phyloP scores from a whole-genome alignment of 1,284 basidiomycete genomes.

The Sphagnurus paluster region DNA sequence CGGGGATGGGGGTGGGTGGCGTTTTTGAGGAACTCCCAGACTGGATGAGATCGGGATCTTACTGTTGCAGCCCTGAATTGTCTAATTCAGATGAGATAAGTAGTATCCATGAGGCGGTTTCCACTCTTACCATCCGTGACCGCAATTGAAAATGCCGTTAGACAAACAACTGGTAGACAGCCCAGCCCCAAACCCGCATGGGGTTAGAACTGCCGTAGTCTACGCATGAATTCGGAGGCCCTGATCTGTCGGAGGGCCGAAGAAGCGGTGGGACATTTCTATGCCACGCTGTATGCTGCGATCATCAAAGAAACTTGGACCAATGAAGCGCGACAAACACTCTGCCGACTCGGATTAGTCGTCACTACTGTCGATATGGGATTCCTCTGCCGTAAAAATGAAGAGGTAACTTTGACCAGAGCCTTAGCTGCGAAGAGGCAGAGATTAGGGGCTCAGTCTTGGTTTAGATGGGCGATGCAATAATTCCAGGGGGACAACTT shows the following conservation, averaged over 20 bases:
- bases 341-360: too few species aligned
- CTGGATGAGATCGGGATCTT: constrained; percentile 36
- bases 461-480: too few species aligned
- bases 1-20: constrained; percentile 33
- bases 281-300: constrained; percentile 1
- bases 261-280: constrained; percentile 9
- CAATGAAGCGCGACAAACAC: too few species aligned
- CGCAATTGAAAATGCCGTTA: constrained; percentile 25
- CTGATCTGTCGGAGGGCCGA: constrained; percentile 24
- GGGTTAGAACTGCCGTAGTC: constrained; percentile 17
- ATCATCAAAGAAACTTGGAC: constrained; percentile 11
- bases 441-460: constrained; percentile 7
- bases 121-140: constrained; percentile 22
- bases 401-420: too few species aligned
- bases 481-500: constrained; percentile 19
- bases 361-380: too few species aligned
- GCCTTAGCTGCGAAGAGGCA: too few species aligned
- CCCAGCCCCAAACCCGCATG: constrained; percentile 17
- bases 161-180: constrained; percentile 19
- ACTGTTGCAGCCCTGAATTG: too few species aligned
- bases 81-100: constrained; percentile 18
- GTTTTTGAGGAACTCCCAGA: constrained; percentile 28
- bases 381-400: too few species aligned
- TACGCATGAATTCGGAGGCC: constrained; percentile 13
- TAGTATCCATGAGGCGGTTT: constrained; percentile 23